Base-by-base conservation (phyloP, 2,329 filamentous ascomycete genomes). In the Nothopassalora personata region DNA sequence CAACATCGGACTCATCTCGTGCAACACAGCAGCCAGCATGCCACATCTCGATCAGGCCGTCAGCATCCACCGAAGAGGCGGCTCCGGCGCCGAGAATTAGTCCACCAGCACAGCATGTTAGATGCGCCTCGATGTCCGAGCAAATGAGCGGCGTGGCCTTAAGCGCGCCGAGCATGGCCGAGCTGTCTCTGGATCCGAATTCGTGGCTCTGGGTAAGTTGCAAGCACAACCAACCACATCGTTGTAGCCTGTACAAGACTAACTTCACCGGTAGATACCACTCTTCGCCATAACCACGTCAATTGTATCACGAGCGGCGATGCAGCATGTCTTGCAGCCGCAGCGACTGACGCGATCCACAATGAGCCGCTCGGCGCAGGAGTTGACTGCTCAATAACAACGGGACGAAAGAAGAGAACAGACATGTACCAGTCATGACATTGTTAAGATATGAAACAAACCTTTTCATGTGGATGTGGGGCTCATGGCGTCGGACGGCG, bases 171-270 rank as follows among this genome's bases (percentile, higher is more conserved):
- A 60, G 19, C 43, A 59, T 57, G 57, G 52, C 60, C 57, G 54
- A 58, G n/a, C 3, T 3, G 23, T 30, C 30, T 23, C 39, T 28
- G 53, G 47, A 31, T 36, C 49, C 49, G 33, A 23, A 53, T 53
- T 56, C 49, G 53, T 61, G 49, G 53, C 53, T 59, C 43, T 58
- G 48, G 53, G 53, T 61, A 36, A 56, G 60, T 59, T n/a, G 23
- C 49, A 48, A 53, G 8, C 36, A 28, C 19, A 11, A 28, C 15
- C 27, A 28, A 52, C 6, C 31, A 52, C 18, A 48, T 18, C 27
- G 13, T 34, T 52, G 19, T 36, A 31, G 47, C n/a, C 13, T 31
- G 30, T 30, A 31, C 13, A 11, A 31, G 49, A 49, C 46, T 49
- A 18, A 43, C 28, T 28, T 49, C n/a, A 11, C 27, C 27, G 13